These are phyloP conservation scores for Trichoderma polysporum DNA, from an alignment of 2,329 filamentous ascomycete species.

Conservation along the genomic window DNA sequence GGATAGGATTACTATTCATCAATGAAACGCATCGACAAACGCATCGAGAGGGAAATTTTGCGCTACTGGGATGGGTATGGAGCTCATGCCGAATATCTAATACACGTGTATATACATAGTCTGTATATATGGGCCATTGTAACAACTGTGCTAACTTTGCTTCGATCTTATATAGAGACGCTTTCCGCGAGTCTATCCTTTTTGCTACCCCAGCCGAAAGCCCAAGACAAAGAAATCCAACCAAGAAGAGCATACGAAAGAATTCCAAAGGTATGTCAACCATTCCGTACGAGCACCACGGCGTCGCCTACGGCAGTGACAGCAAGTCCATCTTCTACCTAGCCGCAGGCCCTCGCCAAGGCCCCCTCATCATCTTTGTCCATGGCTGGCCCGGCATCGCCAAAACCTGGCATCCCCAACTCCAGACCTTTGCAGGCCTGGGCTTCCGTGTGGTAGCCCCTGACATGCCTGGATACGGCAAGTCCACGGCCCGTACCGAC, in stretches of 20 bases:
- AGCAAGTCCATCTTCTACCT: conserved; percentile 32
- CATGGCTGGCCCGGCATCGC: conserved; percentile 40
- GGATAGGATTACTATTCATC: too few relatives aligned
- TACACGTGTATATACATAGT: too few relatives aligned
- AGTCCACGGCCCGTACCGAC: conserved; percentile 29
- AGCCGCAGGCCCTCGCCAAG: conserved; percentile 30
- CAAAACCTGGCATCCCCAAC: conserved; percentile 32
- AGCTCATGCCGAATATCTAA: too few relatives aligned
- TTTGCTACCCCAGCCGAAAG: too few relatives aligned
- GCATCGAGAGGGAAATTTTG: too few relatives aligned
- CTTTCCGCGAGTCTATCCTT: too few relatives aligned
- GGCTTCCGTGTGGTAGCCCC: conserved; percentile 35
- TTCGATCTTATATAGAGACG: too few relatives aligned
- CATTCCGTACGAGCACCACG: conserved; percentile 14
- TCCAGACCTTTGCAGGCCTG: conserved; percentile 28
- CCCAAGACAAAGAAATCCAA: not conserved
- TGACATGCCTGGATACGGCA: conserved; percentile 35
- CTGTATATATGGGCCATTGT: too few relatives aligned
- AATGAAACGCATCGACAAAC: too few relatives aligned
- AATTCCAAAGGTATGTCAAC: not conserved
- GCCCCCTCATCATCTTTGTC: conserved; percentile 35
- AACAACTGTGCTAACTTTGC: too few relatives aligned
- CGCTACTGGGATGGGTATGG: too few relatives aligned
- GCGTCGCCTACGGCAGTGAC: conserved; percentile 24
- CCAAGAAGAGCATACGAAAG: too few relatives aligned